Percentiles rank a stretch among this genome's conserved stretches.
Conservation (phyloP, 495 filamentous ascomycete species). For the Ramalina intermedia region DNA sequence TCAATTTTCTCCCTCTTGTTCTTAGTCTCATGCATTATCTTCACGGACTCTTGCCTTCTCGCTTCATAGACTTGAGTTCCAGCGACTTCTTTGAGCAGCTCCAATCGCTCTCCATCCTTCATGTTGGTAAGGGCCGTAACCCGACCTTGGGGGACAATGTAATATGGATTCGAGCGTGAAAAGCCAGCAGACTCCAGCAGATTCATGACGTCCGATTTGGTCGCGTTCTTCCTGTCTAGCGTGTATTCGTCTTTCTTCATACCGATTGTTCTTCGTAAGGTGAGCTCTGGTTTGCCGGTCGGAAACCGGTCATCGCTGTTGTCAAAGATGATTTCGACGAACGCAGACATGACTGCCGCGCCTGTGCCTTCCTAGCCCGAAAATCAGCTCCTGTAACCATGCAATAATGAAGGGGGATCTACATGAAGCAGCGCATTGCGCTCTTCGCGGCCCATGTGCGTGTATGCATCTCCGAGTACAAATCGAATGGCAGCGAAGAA, state of each 20-base stretch:
- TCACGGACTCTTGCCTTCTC: constrained; percentile 72
- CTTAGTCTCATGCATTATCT: constrained; percentile 94
- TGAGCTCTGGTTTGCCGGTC: constrained; percentile 78
- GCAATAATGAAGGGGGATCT: background rate
- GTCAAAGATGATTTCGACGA: constrained; percentile 98
- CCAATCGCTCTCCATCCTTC: constrained; percentile 84
- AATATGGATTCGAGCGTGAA: constrained; percentile 95
- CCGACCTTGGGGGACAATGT: constrained; percentile 94
- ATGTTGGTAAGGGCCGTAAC: constrained; percentile 95
- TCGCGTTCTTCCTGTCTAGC: constrained; percentile 88
- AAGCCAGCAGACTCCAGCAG: constrained; percentile 92
- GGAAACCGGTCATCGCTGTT: constrained; percentile 94
- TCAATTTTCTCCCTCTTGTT: constrained; percentile 92
- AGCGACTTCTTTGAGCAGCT: constrained; percentile 88
- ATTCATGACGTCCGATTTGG: constrained; percentile 88
- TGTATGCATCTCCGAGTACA: constrained; percentile 95
- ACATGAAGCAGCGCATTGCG: constrained; percentile 84
- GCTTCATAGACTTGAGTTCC: constrained; percentile 96
- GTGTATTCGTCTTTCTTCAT: constrained; percentile 98
- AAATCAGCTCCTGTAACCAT: background rate
- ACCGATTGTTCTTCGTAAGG: constrained; percentile 85
- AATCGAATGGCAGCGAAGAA: constrained; percentile 99
- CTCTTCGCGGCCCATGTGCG: constrained; percentile 89
- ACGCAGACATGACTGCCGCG: constrained; percentile 96
- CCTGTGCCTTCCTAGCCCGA: constrained; percentile 68